Evolutionary conservation across 2,329 filamentous ascomycete species (phyloP).

Genomic region (Colletotrichum zoysiae): DNA sequence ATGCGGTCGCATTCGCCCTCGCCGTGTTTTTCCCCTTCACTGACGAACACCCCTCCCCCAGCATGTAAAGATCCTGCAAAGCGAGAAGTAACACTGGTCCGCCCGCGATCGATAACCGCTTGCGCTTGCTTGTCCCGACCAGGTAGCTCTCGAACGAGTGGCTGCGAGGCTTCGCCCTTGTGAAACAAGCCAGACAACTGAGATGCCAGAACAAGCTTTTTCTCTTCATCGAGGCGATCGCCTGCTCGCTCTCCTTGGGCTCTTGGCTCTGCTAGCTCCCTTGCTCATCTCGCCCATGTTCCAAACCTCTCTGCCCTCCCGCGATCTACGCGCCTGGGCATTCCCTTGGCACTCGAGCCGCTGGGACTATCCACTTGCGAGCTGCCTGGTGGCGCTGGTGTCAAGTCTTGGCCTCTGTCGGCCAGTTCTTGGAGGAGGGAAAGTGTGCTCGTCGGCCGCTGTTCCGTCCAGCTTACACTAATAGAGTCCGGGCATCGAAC

Average conservation of each 20-base stretch:
- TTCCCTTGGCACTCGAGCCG: conserved; percentile 32
- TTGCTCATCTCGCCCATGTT: conserved; percentile 14
- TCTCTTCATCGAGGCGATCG: conserved; percentile 9
- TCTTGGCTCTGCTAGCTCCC: conserved; percentile 35
- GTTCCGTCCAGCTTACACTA: not conserved
- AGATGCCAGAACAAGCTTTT: conserved; percentile 31
- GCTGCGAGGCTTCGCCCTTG: conserved; percentile 6
- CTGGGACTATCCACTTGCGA: conserved; percentile 10
- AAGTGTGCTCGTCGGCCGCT: conserved; percentile 5
- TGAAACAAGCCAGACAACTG: conserved; percentile 7
- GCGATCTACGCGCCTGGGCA: conserved; percentile 39
- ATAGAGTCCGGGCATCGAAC: not conserved
- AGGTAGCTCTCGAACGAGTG: not conserved
- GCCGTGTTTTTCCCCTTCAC: not conserved
- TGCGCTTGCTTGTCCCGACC: too few species aligned
- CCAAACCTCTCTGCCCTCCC: conserved; percentile 12
- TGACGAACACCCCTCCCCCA: too few species aligned
- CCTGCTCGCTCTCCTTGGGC: not conserved
- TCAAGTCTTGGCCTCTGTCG: not conserved
- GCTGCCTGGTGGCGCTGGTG: not conserved
- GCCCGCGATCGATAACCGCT: too few species aligned
- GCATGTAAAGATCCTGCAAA: too few species aligned
- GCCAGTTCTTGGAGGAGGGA: not conserved
- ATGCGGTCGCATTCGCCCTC: not conserved
- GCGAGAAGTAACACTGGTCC: too few species aligned